phyloP scores from a whole-genome alignment of 176 grass and related monocot species.

The Melocanna baccifera region DNA sequence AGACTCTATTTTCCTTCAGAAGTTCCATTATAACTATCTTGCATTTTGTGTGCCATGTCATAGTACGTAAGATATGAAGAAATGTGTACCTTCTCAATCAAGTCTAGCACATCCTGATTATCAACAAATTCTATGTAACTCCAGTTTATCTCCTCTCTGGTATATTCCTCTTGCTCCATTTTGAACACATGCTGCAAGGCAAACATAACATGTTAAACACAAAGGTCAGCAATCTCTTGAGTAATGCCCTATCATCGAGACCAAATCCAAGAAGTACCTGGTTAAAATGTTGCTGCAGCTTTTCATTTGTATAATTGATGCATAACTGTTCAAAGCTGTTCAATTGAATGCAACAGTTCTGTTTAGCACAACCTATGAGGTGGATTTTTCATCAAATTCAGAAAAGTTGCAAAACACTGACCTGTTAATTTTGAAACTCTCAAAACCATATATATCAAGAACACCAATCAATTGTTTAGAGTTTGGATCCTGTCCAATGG shows the following conservation, averaged over 20 bases:
- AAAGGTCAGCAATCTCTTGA: conserved; percentile 28
- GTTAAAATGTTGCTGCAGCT: conserved; percentile 99
- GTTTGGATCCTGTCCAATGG: conserved; percentile 98
- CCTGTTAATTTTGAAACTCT: conserved; percentile 99
- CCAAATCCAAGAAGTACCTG: conserved; percentile 55
- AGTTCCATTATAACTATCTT: conserved; percentile 3
- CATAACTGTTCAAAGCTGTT: conserved; percentile 93
- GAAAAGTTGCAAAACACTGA: conserved; percentile 36
- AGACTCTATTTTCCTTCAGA: conserved; percentile 27
- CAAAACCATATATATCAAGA: conserved; percentile 99
- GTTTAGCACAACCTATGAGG: conserved; percentile 14
- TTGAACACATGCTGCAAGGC: conserved; percentile 94
- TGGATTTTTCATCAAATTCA: background rate
- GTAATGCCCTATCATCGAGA: background rate
- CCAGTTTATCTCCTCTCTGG: conserved; percentile 97
- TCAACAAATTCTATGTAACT: conserved; percentile 99
- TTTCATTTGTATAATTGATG: conserved; percentile 99
- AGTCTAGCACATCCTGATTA: conserved; percentile 97
- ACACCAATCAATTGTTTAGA: conserved; percentile 97
- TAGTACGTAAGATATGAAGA: conserved; percentile 15
- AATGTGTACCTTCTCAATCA: conserved; percentile 91
- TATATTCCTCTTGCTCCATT: conserved; percentile 99
- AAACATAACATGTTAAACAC: conserved; percentile 34
- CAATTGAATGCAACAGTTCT: conserved; percentile 22
- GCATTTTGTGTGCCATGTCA: conserved; percentile 1